Base-by-base conservation (phyloP, 192 early-diverging fungal genomes). In the Chytriomyces confervae region DNA sequence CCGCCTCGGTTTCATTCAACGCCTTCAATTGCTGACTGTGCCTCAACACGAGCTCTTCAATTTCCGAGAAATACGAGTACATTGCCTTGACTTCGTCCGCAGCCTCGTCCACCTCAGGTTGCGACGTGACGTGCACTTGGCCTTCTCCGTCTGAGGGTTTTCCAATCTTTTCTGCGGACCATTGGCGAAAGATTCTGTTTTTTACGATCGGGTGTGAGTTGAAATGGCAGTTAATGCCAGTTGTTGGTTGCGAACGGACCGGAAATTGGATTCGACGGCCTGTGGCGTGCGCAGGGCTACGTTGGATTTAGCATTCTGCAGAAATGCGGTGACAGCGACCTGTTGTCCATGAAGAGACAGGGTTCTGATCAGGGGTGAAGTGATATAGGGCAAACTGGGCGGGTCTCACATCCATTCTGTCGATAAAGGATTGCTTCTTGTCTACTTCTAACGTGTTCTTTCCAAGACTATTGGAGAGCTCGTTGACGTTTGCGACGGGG, bases 101-200 rank as follows among this genome's bases (percentile, higher is more conserved):
- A 11, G 86, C 82, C 61, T 88, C 86, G 50, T 88, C 86, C 24
- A 88, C 86, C 84, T 88, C 86, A 16, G 86, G 86, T 62, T 88
- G 86, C 18, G 81, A 66, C 3, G 86, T 88, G 65, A 88, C 77
- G 50, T 88, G 86, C 7, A 80, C 79, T 76, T 79, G 63, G n/a
- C 27, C 10, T 29, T 77, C 48, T 7, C 53, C 70, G 61, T 66
- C 74, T 57, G 47, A 78, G 13, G 1, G 29, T 18, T 45, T 45
- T 3, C 82, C 81, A 29, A 88, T 62, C 64, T 82, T 81, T 67
- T 88, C 86, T 61, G 74, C 76, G 47, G 84, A 76, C 27, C 84
- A 81, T 76, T 88, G 86, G 49, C 83, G 81, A 65, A 88, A 85
- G 67, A 88, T 79, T 60, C 81, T 85, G 68, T 29, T 13, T 50